Base-by-base conservation (phyloP, 768 basidiomycete species). In the Tricholoma flavovirens region DNA sequence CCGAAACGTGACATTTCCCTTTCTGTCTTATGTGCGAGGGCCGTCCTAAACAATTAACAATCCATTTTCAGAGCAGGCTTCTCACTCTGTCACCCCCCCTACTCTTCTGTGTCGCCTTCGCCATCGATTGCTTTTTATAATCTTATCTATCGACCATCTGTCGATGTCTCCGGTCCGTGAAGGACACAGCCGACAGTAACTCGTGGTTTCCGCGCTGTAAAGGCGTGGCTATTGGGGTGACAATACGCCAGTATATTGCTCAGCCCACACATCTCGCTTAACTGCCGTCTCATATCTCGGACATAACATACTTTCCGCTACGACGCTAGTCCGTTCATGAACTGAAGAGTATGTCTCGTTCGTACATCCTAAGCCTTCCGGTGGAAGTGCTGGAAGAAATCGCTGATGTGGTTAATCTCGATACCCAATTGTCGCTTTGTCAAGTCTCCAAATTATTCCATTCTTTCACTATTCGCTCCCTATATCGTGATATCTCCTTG, bases 321-420 rank as follows among this genome's bases (percentile, higher is more conserved):
- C 42, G 38, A 42, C 24, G 33, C 10, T 21, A 51, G 40, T 43
- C 5, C 21, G 49, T 46, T 32, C 26, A 56, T 56, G 57, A 51
- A 30, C 60, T 29, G 38, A 29, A 35, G 32, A 54, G n/a, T 49
- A 53, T 61, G 56, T 42, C 54, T 36, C 49, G 42, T 26, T 35
- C 57, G n/a, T 51, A 29, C 33, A 54, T 62, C 38, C 19, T 53
- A 55, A 55, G 63, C 50, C 67, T 76, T 59, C 73, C 75, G 7
- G 43, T 69, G 46, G 75, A 76, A 55, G 64, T 73, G 24, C 58
- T 74, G 48, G 68, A 74, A 56, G 60, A 67, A 57, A 69, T 74
- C 54, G 65, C 71, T 49, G 65, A 67, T 26, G 59, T 66, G 46
- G 66, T 68, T 6, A 61, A 68, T 30, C 55, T 64, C 30, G 53